Base-by-base conservation (phyloP, 495 filamentous ascomycete genomes). In the Hypoxylon subgilvum region DNA sequence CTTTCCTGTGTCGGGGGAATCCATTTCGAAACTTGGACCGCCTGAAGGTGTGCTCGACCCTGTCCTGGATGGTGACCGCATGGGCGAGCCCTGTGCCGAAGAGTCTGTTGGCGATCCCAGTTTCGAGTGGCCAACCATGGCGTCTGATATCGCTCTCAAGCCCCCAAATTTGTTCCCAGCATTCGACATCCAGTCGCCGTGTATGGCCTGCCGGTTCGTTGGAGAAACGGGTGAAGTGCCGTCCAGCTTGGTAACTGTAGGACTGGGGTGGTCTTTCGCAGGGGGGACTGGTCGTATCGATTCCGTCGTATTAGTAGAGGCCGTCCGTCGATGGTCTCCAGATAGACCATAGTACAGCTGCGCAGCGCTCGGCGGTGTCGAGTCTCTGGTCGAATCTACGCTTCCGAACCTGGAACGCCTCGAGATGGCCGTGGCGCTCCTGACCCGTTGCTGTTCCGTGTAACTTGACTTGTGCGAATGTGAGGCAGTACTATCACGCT, bases 1-100 rank as follows among this genome's bases (percentile, higher is more conserved):
- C 53, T 87, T 90, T 16, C 76, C 74, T 7, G 80, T 74, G 53
- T 90, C 88, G 9, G 84, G 82, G 9, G 85, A 88, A 52, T 92
- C 89, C 2, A 89, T 79, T 47, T 94, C 91, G 30, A 92, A 87
- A 67, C 88, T 91, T 4, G 86, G 85, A 0, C 88, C 89, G 0
- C 76, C 87, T 7, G 91, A 96, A 13, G 91, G 90, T 4, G 91
- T 96, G 45, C 87, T 94, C 2, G 91, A 95, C 1, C 88, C 91
- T 10, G 91, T 90, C 39, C 89, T 80, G 17, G 85, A 82, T 1
- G 91, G 84, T 21, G 80, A 88, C 50, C 87, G 83, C 52, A 88
- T 53, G 3, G 85, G 82, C 1, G 82, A 86, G 40, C 90, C 89
- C 50, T 83, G 87, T 12, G 81, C 63, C 2, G 87, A 80, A 3